Base-by-base conservation (phyloP, 345 rosid genomes). In the Orychophragmus violaceus region DNA sequence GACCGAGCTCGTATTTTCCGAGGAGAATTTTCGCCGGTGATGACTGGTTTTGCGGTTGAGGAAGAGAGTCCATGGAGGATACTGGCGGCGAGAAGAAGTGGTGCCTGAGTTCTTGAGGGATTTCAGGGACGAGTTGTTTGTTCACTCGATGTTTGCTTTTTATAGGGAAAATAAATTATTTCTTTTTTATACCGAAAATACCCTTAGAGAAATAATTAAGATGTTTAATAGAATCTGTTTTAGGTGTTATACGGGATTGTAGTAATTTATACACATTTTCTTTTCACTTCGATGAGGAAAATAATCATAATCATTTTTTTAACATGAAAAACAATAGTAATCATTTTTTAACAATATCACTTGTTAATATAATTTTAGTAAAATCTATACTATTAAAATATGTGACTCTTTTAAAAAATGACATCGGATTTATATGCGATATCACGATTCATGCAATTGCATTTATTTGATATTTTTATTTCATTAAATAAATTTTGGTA, bases 1-100 rank as follows among this genome's bases (percentile, higher is more conserved):
- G 80, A 49, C 91, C 91, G 32, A 87, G 52, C 19, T 81, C 80
- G 75, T 92, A 89, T 71, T 77, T 83, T 5, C 85, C 87, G 28
- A 89, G 85, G 42, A 92, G 84, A 5, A 62, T 69, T 12, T 76
- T 54, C 18, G 79, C 58, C 46, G 69, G 53, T 7, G 68, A 18
- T 41, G 69, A 24, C 7, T 53, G 73, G 17, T 13, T 61, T 22
- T 48, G 64, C 51, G 27, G 72, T n/a, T 42, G 64, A 35, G 68
- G 65, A 67, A 17, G 45, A 35, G 77, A 25, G 32, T 74, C 77
- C 77, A 74, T 74, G 48, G 41, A 37, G 14, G 62, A 35, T 5
- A 12, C 2, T 24, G 44, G 71, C 44, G 60, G 68, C 51, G 46
- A 3, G 42, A 22, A 18, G 39, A 2, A 52, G 3, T 67, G 77